Base-by-base conservation (phyloP, 495 filamentous ascomycete genomes). In the Venustampulla echinocandica region DNA sequence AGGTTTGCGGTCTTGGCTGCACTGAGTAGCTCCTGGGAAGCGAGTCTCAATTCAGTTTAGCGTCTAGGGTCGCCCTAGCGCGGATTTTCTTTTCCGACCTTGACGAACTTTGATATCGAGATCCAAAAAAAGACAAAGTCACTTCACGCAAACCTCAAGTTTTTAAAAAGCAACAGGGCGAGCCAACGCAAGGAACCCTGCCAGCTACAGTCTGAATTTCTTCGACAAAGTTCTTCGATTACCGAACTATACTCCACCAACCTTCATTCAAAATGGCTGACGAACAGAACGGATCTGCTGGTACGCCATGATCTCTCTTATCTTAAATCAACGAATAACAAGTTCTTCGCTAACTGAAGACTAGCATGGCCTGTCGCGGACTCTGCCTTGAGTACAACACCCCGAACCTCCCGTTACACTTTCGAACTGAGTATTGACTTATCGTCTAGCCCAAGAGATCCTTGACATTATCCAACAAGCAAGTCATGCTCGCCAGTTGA, bases 301-400 rank as follows among this genome's bases (percentile, higher is more conserved):
- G 64, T 67, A 55, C 23, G 54, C 54, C 41, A 11, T 19, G 7
- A n/a, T 25, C 21, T 11, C 17, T 50, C 51, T 30, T 30, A 7
- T 30, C 27, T 30, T 30, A 30, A 7, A 30, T 30, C 7, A 30
- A n/a, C 27, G 27, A 30, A 30, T 30, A n/a, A 30, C 27, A 30
- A 30, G 7, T 30, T 30, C 27, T n/a, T 30, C n/a, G 17, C 20
- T 39, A 21, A 28, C 20, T 43, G 18, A 42, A n/a, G 38, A 17
- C 58, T 57, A 80, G 90, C 90, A 56, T 95, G 88, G 85, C 90
- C 90, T 53, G 69, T 93, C 59, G 90, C 90, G 64, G 92, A 95
- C 59, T 69, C 76, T 54, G 71, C 72, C 44, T 75, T 95, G n/a
- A n/a, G 36, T 39, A 20, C 14, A 20, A 3, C 2, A n/a, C 2